A percentile compares a stretch with the other conserved stretches of the same genome.
Evolutionary conservation across 140 eudicot species (phyloP).

Genomic region (Ambrosia hybrid): DNA sequence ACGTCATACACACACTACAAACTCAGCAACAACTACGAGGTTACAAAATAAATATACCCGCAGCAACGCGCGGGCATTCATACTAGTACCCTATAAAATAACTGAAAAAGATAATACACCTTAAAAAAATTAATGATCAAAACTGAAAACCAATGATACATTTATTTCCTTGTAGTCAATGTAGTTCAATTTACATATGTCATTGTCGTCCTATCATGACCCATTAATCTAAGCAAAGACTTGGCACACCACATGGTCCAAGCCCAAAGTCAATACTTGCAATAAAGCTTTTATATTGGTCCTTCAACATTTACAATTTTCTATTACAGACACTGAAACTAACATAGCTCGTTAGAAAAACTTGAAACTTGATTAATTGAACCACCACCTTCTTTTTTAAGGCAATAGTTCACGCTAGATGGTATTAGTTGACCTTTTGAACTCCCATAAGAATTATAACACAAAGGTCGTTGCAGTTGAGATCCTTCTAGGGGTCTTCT

Average conservation of each 20-base stretch:
- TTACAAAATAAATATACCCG: too few species aligned
- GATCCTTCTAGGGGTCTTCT: conserved; percentile 34
- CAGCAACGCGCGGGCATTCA: too few species aligned
- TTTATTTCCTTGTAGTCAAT: conserved; percentile 1
- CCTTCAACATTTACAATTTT: conserved; percentile 31
- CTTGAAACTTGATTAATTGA: conserved; percentile 35
- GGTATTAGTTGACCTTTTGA: conserved; percentile 57
- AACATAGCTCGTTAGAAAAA: conserved; percentile 44
- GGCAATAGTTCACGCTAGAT: conserved; percentile 61
- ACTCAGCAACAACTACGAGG: too few species aligned
- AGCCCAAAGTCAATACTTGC: conserved; percentile 34
- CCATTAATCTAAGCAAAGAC: conserved; percentile 25
- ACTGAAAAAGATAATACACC: not conserved
- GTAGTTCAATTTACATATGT: not conserved
- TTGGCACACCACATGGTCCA: conserved; percentile 32
- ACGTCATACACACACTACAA: too few species aligned
- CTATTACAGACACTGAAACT: not conserved
- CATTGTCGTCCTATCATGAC: conserved; percentile 1
- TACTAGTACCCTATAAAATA: too few species aligned
- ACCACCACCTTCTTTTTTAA: conserved; percentile 45
- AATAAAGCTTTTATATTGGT: conserved; percentile 13
- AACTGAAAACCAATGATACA: not conserved
- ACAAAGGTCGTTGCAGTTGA: conserved; percentile 45
- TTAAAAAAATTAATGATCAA: not conserved
- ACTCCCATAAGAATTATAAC: conserved; percentile 72